Conservation (phyloP, 768 basidiomycete species). For the Auricularia sp. region DNA sequence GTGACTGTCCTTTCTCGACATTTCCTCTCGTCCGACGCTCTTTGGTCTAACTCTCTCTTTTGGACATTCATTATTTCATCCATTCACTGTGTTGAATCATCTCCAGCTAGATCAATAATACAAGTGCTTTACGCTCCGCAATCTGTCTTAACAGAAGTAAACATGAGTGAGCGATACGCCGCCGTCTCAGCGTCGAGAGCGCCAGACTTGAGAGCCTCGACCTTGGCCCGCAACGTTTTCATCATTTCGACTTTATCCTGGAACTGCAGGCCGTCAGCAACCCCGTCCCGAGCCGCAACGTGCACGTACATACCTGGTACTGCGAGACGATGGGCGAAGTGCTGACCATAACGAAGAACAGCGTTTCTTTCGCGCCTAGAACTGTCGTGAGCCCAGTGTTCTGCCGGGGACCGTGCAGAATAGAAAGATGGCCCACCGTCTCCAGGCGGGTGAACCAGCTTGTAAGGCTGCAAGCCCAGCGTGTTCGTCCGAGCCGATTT, state of each 20-base stretch:
- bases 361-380: background rate
- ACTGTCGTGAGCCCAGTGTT: background rate
- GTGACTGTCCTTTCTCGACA: no score
- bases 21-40: no score
- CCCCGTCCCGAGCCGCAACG: background rate
- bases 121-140: no score
- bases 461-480: no score
- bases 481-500: no score
- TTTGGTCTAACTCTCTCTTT: no score
- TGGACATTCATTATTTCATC: no score
- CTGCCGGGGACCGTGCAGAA: no score
- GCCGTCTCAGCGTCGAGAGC: background rate
- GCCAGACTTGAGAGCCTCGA: background rate
- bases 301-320: background rate
- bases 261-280: background rate
- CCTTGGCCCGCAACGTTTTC: background rate
- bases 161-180: background rate
- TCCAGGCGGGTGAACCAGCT: no score
- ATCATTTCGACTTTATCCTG: background rate
- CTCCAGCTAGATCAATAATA: no score
- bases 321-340: background rate
- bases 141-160: background rate
- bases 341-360: background rate
- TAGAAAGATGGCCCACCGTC: no score
- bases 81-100: no score